Evolutionary conservation across 2,329 filamentous ascomycete species (phyloP).

Genomic region (Cercospora zeae-maydis): DNA sequence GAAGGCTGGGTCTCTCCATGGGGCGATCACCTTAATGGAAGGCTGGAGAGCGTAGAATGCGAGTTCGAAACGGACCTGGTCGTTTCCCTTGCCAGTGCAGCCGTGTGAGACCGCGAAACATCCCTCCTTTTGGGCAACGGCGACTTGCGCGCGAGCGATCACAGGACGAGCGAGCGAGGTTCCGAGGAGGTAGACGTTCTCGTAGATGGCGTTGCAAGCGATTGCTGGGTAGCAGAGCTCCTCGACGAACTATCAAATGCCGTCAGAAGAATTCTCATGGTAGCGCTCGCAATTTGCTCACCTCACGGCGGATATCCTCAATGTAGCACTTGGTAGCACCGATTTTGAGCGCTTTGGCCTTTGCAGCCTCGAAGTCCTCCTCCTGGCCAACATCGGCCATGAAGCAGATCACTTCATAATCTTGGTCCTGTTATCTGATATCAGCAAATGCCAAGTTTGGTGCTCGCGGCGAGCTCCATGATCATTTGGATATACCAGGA

Average conservation of each 20-base stretch:
- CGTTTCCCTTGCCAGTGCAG: slow-evolving; percentile 63
- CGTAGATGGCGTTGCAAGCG: slow-evolving; percentile 60
- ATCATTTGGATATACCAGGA: slow-evolving; percentile 31
- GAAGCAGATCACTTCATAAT: slow-evolving; percentile 63
- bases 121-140: slow-evolving; percentile 60
- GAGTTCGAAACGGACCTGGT: slow-evolving; percentile 64
- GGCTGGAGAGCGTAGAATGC: slow-evolving; percentile 61
- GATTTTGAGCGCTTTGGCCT: slow-evolving; percentile 67
- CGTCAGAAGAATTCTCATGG: not conserved
- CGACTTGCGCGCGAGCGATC: slow-evolving; percentile 65
- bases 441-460: not conserved
- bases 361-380: slow-evolving; percentile 70
- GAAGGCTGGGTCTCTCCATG: slow-evolving; percentile 68
- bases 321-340: slow-evolving; percentile 63
- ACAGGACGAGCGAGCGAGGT: slow-evolving; percentile 62
- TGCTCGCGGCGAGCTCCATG: slow-evolving; percentile 26
- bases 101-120: slow-evolving; percentile 50
- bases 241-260: slow-evolving; percentile 59
- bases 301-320: slow-evolving; percentile 59
- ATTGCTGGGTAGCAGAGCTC: slow-evolving; percentile 77
- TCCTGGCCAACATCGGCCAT: slow-evolving; percentile 61
- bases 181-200: slow-evolving; percentile 62
- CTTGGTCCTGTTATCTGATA: slow-evolving; percentile 43
- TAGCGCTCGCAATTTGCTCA: slow-evolving; percentile 1
- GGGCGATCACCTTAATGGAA: slow-evolving; percentile 68